These are phyloP conservation scores for Aspergillus calidoustus DNA, from an alignment of 2,329 filamentous ascomycete genomes.

Conservation along the genomic window DNA sequence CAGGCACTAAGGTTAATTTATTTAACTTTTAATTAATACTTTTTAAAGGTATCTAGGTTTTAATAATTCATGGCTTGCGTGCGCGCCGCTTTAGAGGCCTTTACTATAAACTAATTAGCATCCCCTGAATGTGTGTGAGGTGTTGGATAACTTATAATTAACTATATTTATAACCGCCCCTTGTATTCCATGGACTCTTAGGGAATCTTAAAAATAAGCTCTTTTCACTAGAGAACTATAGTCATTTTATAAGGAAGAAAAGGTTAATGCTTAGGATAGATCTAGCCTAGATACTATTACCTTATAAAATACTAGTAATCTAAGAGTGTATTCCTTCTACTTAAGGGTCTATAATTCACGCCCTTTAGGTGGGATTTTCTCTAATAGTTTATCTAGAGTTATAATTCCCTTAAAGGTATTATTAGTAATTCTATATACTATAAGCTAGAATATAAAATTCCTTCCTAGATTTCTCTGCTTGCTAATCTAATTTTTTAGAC, in stretches of 20 bases:
- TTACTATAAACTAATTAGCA: slow-evolving; percentile 12
- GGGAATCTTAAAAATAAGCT: not conserved
- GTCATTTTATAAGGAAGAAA: not conserved
- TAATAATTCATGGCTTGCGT: slow-evolving; percentile 25
- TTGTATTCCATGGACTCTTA: not conserved
- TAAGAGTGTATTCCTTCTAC: slow-evolving; percentile 10
- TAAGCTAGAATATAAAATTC: slow-evolving; percentile 30
- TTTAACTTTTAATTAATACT: slow-evolving; percentile 28
- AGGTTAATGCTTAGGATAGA: not conserved
- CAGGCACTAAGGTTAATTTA: slow-evolving; percentile 26
- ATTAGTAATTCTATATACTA: slow-evolving; percentile 25
- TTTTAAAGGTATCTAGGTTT: slow-evolving; percentile 25
- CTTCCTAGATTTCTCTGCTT: slow-evolving; percentile 24
- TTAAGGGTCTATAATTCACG: slow-evolving; percentile 25
- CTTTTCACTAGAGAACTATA: not conserved
- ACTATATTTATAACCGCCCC: not conserved
- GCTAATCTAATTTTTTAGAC: slow-evolving; percentile 26
- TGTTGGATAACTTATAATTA: not conserved
- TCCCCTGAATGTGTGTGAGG: too few species aligned
- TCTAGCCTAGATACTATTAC: not conserved
- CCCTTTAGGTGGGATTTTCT: slow-evolving; percentile 15
- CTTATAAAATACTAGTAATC: not conserved
- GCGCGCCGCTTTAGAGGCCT: slow-evolving; percentile 19
- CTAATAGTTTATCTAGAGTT: slow-evolving; percentile 22
- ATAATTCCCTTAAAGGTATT: slow-evolving; percentile 24